Evolutionary conservation across 768 basidiomycete species (phyloP).

Genomic region (Phylloporus rhodoxanthus): DNA sequence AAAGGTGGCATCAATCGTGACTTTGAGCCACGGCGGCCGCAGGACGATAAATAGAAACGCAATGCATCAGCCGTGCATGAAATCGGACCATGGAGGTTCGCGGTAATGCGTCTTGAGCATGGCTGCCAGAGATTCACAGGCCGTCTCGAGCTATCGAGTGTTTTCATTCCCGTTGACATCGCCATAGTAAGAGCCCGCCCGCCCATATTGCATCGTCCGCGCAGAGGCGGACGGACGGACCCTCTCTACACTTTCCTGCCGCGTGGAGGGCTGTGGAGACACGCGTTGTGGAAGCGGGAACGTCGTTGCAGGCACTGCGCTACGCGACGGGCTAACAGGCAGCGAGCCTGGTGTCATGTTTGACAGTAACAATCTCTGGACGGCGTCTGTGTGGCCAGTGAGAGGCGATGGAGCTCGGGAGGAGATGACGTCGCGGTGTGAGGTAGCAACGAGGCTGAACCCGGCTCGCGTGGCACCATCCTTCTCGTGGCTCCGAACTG

Average conservation of each 20-base stretch:
- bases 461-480: conserved; percentile 22
- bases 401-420: conserved; percentile 21
- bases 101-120: conserved; percentile 2
- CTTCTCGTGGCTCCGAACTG: conserved; percentile 23
- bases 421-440: conserved; percentile 24
- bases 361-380: conserved; percentile 17
- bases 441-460: conserved; percentile 29
- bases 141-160: conserved; percentile 2
- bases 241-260: conserved; percentile 23
- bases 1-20: conserved; percentile 1
- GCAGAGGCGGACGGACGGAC: conserved; percentile 16
- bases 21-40: conserved; percentile 8
- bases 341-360: conserved; percentile 13
- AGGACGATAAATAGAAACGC: conserved; percentile 9
- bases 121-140: conserved; percentile 6
- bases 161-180: conserved; percentile 31
- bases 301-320: conserved; percentile 8
- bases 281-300: conserved; percentile 17
- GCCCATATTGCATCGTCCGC: conserved; percentile 17
- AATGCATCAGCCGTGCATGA: conserved; percentile 4
- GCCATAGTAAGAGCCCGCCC: conserved; percentile 21
- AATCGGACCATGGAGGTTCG: conserved; percentile 6
- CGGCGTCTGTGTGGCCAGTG: conserved; percentile 14
- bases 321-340: conserved; percentile 13
- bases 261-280: conserved; percentile 29